Percentiles rank a stretch among this genome's conserved stretches.
Conservation (phyloP, 2,329 filamentous ascomycete species). For the Diaporthe vaccinii region DNA sequence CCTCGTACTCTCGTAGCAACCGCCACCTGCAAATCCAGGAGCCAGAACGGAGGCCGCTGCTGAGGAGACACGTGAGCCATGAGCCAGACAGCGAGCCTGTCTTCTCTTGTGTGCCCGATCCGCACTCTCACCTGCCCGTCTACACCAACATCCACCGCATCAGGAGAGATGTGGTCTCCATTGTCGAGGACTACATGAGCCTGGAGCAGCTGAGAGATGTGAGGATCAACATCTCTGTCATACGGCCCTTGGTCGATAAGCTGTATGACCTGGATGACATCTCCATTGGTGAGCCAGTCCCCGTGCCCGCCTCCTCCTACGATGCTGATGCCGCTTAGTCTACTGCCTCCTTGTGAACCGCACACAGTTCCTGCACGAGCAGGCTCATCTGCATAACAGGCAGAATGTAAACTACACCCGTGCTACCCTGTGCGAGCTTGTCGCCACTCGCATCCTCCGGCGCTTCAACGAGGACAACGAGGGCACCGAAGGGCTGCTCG, state of each 20-base stretch:
- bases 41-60: conserved; percentile 53
- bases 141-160: conserved; percentile 84
- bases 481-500: conserved; percentile 77
- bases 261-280: conserved; percentile 85
- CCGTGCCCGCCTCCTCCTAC: background rate
- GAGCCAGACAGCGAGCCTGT: conserved; percentile 56
- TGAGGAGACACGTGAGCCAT: conserved; percentile 54
- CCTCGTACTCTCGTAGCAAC: conserved; percentile 29
- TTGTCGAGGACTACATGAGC: conserved; percentile 74
- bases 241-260: conserved; percentile 86
- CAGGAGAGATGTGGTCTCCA: conserved; percentile 72
- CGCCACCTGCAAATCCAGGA: conserved; percentile 39
- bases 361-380: conserved; percentile 83
- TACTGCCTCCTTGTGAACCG: conserved; percentile 89
- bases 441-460: conserved; percentile 82
- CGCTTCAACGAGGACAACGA: conserved; percentile 84
- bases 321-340: conserved; percentile 59
- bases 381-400: conserved; percentile 80
- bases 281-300: conserved; percentile 71
- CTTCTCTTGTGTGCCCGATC: conserved; percentile 68
- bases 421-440: conserved; percentile 83
- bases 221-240: conserved; percentile 84
- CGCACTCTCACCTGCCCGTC: conserved; percentile 75
- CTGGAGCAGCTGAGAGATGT: conserved; percentile 84
- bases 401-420: conserved; percentile 86